phyloP scores from a whole-genome alignment of 2,329 filamentous ascomycete genomes.

The Aspergillus texensis region DNA sequence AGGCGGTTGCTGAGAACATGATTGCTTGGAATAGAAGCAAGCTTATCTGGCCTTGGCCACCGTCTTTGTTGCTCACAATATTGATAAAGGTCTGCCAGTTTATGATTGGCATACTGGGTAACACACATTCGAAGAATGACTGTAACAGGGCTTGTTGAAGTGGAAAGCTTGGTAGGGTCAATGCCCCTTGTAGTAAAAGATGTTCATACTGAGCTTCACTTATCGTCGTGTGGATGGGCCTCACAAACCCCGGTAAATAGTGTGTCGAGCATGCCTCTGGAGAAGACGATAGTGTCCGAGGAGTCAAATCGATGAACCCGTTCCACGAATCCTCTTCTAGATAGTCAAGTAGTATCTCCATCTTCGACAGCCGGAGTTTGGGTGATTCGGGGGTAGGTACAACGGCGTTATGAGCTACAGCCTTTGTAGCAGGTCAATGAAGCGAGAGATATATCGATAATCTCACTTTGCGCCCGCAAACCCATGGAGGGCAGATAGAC shows the following conservation, averaged over 20 bases:
- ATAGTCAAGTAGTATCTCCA: background rate
- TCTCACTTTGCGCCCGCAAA: background rate
- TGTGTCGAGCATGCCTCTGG: background rate
- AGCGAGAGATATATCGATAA: background rate
- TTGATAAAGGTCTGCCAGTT: background rate
- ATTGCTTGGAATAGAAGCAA: conserved; percentile 1
- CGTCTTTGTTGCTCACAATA: background rate
- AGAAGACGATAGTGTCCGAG: background rate
- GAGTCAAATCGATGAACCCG: background rate
- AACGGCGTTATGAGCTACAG: background rate
- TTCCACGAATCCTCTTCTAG: background rate
- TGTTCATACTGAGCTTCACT: background rate
- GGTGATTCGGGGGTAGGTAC: background rate
- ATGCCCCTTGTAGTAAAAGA: background rate
- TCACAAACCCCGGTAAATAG: background rate
- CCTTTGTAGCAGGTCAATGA: background rate
- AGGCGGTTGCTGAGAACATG: background rate
- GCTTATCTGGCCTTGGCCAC: conserved; percentile 1
- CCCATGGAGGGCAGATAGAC: background rate
- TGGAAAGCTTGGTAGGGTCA: background rate
- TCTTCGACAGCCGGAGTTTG: background rate
- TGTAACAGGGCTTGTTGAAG: background rate
- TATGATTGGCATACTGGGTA: background rate
- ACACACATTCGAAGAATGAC: conserved; percentile 2
- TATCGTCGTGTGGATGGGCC: background rate